Evolutionary conservation across 2,329 filamentous ascomycete genomes (phyloP).

Genomic region (Arthrobotrys musiformis): DNA sequence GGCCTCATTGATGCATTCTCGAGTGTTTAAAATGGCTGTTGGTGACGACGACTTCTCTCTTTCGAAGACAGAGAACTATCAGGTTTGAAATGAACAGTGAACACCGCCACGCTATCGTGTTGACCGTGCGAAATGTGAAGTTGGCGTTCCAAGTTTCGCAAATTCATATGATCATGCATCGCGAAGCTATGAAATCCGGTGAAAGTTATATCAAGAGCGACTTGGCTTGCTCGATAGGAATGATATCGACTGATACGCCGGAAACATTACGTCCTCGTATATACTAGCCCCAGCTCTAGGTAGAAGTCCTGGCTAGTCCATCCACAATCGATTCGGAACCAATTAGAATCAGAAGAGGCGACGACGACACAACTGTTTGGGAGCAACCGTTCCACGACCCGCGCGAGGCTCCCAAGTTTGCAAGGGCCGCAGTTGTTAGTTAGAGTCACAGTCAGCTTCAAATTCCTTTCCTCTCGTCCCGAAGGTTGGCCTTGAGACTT

Average conservation of each 20-base stretch:
- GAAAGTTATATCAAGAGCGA: background rate
- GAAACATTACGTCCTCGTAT: background rate
- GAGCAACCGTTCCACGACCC: constrained; percentile 10
- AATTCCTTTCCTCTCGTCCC: background rate
- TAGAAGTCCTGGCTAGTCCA: background rate
- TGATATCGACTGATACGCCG: background rate
- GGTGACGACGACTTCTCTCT: constrained; percentile 30
- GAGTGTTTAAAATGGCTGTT: background rate
- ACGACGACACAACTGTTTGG: constrained; percentile 26
- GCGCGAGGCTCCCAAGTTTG: constrained; percentile 37
- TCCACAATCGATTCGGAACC: background rate
- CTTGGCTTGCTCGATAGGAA: background rate
- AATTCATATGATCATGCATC: background rate
- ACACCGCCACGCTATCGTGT: background rate
- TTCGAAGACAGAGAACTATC: background rate
- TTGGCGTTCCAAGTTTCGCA: too few species aligned
- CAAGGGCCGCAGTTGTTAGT: constrained; percentile 19
- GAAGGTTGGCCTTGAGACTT: constrained; percentile 13
- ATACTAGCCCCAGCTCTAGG: background rate
- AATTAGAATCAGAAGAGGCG: background rate
- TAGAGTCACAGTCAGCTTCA: too few species aligned
- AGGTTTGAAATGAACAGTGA: background rate
- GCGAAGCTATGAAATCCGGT: background rate
- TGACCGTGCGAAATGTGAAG: too few species aligned
- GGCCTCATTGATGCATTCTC: background rate